phyloP scores from a whole-genome alignment of 2,329 filamentous ascomycete species.

The Thermothelomyces thermophilus region DNA sequence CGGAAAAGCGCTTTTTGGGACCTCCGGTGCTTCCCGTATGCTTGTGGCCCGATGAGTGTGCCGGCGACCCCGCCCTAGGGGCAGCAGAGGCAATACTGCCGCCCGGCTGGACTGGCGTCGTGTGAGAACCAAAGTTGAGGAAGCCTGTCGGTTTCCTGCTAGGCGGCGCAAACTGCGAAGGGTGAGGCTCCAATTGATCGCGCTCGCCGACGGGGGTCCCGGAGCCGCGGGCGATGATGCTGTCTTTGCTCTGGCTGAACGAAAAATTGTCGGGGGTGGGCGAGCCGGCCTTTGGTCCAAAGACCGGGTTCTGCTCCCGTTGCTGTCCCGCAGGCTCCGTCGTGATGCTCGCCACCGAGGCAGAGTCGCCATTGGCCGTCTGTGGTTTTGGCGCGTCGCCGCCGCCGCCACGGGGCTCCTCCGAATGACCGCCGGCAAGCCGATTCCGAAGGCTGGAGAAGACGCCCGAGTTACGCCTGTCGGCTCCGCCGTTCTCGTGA shows the following conservation, averaged over 20 bases:
- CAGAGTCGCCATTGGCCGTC: conserved; percentile 32
- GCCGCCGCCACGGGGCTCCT: conserved; percentile 28
- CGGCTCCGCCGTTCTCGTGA: conserved; percentile 33
- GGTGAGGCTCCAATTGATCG: conserved; percentile 3
- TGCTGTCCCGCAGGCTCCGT: conserved; percentile 35
- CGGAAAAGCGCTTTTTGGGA: conserved; percentile 43
- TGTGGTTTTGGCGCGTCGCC: conserved; percentile 20
- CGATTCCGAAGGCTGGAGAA: conserved; percentile 47
- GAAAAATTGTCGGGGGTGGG: conserved; percentile 21
- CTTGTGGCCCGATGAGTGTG: conserved; percentile 20
- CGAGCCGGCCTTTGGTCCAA: conserved; percentile 28
- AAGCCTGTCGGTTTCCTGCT: conserved; percentile 28
- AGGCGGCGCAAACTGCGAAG: conserved; percentile 21
- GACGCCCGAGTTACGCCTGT: conserved; percentile 38
- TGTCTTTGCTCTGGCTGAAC: conserved; percentile 28
- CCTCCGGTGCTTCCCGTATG: conserved; percentile 13
- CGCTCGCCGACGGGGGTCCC: conserved; percentile 20
- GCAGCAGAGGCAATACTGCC: conserved; percentile 15
- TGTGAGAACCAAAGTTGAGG: conserved; percentile 22
- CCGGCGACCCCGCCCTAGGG: conserved; percentile 27
- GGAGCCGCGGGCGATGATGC: conserved; percentile 21
- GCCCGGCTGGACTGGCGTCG: conserved; percentile 11
- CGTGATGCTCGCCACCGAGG: conserved; percentile 36
- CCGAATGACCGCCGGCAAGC: conserved; percentile 31
- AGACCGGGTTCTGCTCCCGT: conserved; percentile 35